Evolutionary conservation across 768 basidiomycete species (phyloP).

Genomic region (Tubosaeta brunneosetosa): DNA sequence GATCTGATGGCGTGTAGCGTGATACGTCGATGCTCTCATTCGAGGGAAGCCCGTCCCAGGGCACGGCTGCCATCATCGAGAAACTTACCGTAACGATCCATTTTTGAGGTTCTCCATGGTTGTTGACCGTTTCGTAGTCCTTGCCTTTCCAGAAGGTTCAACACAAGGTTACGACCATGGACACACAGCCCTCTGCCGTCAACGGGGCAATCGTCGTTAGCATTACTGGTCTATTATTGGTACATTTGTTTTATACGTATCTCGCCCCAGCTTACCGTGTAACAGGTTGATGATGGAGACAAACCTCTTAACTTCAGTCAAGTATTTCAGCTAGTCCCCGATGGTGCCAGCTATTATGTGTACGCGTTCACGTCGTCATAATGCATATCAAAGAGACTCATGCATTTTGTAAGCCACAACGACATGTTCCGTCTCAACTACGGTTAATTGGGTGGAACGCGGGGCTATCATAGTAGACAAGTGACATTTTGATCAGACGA

Average conservation of each 20-base stretch:
- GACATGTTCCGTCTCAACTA: conserved; percentile 92
- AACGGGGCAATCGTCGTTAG: conserved; percentile 61
- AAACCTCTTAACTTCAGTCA: conserved; percentile 91
- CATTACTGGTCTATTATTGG: conserved; percentile 83
- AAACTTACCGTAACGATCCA: conserved; percentile 60
- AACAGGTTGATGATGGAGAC: conserved; percentile 72
- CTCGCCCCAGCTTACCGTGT: conserved; percentile 1
- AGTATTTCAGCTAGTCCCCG: conserved; percentile 85
- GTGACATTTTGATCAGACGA: conserved; percentile 17
- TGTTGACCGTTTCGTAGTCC: conserved; percentile 35
- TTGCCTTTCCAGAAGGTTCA: conserved; percentile 79
- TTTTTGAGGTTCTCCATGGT: background rate
- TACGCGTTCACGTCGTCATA: conserved; percentile 38
- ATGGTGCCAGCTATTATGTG: conserved; percentile 78
- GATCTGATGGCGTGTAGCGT: conserved; percentile 48
- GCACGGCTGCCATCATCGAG: conserved; percentile 51
- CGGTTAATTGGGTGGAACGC: conserved; percentile 31
- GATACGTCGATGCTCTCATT: conserved; percentile 79
- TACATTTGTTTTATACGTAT: conserved; percentile 31
- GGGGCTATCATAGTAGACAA: conserved; percentile 1
- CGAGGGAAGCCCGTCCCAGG: conserved; percentile 60
- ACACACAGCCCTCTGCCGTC: conserved; percentile 80
- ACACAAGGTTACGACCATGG: conserved; percentile 78
- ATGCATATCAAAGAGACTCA: conserved; percentile 7
- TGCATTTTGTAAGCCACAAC: conserved; percentile 52